Base-by-base conservation (phyloP, 2,329 filamentous ascomycete genomes). In the Aspergillus latus region DNA sequence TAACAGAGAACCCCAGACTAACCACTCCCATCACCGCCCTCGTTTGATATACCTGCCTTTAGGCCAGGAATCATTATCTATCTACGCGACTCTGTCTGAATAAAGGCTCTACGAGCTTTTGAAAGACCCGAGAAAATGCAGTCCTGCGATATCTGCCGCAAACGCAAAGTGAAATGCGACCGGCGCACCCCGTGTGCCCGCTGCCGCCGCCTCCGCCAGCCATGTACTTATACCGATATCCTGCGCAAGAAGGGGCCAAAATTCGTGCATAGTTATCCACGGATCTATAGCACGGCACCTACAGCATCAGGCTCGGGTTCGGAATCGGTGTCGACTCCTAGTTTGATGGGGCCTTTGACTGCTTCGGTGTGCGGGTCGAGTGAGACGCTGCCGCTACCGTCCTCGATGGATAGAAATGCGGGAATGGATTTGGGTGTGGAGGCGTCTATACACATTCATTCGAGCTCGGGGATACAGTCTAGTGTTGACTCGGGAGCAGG, bases 81-180 rank as follows among this genome's bases (percentile, higher is more conserved):
- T 21, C 2, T 21, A 21, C 21, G 21, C 21, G 21, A 21, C 21
- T 21, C 21, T 21, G 2, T 21, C 21, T 21, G 21, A 21, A 21
- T 21, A 21, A 21, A 21, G 21, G 21, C 21, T 21, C 21, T 21
- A 21, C 21, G 21, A 21, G 3, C 21, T 21, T 21, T 21, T 21
- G 2, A 34, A 34, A 34, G 30, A 34, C 1, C 3, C 4, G 5
- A 13, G 9, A 47, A 16, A 40, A 55, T 55, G 52, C 52, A 49
- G 32, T 39, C 47, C 39, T 55, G 52, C 16, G 52, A 55, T n/a
- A 49, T 49, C 46, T 55, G 52, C 46, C 52, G 52, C 21, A 49
- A 49, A n/a, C 52, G 52, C 16, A 55, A 55, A 30, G 52, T 49
- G 2, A 55, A 45, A 45, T 55, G 52, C 32, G 52, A 55, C 26